Evolutionary conservation across 2,329 filamentous ascomycete genomes (phyloP), one percentile per base, ranked within the genome.

Genomic region (Herpotrichia juniperi): DNA sequence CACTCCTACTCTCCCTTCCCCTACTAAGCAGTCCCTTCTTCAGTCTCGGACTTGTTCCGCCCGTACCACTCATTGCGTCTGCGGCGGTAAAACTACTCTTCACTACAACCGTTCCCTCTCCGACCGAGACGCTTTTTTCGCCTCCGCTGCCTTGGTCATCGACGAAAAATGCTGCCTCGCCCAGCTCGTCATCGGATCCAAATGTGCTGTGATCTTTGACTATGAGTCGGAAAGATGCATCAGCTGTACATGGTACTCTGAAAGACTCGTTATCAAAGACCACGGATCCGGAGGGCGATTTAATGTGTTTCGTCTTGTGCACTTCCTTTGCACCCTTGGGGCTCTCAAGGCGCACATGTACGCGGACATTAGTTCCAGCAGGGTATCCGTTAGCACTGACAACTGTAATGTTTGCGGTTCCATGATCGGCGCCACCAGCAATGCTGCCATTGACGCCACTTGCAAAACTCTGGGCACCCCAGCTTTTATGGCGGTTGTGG

Each of bases 271-370:
- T 77, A 8, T 77, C 71, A 16, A 79, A 81, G 55, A 90, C 83
- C n/a, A 69, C 67, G 22, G 56, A 57, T 1, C 89, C 90, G 1
- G 78, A 79, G 2, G 83, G 77, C 0, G 87, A 83, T 74, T 96
- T 96, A 77, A 90, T 84, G 58, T 94, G 89, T 72, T 96, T 96
- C 19, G 93, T 97, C 80, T 97, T 97, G 77, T 93, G 87, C 40
- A 99, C 79, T 40, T 89, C 84, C 77, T 94, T 97, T 34, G 57
- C 56, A 43, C 82, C 83, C 74, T 89, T 93, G 42, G 85, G 76
- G 3, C 81, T 79, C 28, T 90, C 69, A 61, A 90, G 85, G 50
- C 85, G 87, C 61, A 96, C 78, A 51, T 84, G 76, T 42, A 96
- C 84, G 66, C 91, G 92, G n/a, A 96, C 77, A 68, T 96, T 91